phyloP scores from a whole-genome alignment of 2,329 filamentous ascomycete genomes.

The Cladosporium oxysporum region DNA sequence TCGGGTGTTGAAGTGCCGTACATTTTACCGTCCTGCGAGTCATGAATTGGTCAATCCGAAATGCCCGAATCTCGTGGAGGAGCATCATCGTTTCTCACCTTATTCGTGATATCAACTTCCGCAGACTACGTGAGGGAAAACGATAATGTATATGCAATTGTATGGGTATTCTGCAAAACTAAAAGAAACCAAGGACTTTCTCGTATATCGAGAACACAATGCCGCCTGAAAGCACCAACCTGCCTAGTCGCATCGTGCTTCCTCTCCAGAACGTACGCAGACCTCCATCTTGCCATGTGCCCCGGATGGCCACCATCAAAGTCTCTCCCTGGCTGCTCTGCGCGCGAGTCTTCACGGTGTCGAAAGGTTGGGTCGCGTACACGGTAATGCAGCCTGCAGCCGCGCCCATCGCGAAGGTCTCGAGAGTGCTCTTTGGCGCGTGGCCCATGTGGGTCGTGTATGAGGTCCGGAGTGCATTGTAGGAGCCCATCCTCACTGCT shows the following conservation, averaged over 20 bases:
- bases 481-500: slow-evolving; percentile 51
- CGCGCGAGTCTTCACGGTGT: slow-evolving; percentile 45
- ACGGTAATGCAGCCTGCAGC: slow-evolving; percentile 40
- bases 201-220: slow-evolving; percentile 39
- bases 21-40: background rate
- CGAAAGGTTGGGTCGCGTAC: slow-evolving; percentile 47
- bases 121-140: background rate
- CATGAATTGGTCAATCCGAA: background rate
- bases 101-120: background rate
- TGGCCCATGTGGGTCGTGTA: slow-evolving; percentile 28
- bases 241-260: slow-evolving; percentile 35
- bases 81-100: no score
- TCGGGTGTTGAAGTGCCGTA: background rate
- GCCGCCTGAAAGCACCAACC: slow-evolving; percentile 36
- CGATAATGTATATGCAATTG: background rate
- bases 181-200: slow-evolving; percentile 28
- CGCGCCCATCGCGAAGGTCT: slow-evolving; percentile 35
- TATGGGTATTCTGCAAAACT: background rate
- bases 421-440: slow-evolving; percentile 29
- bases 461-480: slow-evolving; percentile 49
- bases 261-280: slow-evolving; percentile 36
- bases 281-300: slow-evolving; percentile 30
- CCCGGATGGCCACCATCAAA: slow-evolving; percentile 31
- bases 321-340: slow-evolving; percentile 37
- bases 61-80: background rate